Percentiles rank a stretch among this genome's conserved stretches.
These are phyloP conservation scores for Tuber brumale DNA, from an alignment of 495 filamentous ascomycete genomes.

Conservation along the genomic window DNA sequence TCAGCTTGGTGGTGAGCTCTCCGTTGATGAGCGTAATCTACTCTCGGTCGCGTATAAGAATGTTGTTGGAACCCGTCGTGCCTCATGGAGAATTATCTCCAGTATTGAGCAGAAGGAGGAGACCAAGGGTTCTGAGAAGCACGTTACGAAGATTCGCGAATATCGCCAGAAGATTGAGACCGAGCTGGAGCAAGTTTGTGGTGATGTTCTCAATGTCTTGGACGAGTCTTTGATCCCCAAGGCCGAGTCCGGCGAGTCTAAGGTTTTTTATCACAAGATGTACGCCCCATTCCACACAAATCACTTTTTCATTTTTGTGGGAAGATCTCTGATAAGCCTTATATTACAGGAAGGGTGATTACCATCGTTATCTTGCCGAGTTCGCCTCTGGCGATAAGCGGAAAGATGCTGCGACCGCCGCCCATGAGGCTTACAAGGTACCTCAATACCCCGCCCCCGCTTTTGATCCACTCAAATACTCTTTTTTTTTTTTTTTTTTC, in stretches of 20 bases:
- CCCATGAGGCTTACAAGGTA: constrained; percentile 99
- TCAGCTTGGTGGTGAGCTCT: constrained; percentile 86
- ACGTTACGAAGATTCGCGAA: constrained; percentile 88
- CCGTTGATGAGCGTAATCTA: constrained; percentile 98
- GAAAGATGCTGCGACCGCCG: constrained; percentile 90
- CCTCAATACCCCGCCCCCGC: constrained; percentile 25
- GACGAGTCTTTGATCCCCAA: constrained; percentile 95
- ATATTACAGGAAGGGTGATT: constrained; percentile 89
- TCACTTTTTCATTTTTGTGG: not conserved
- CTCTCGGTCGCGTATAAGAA: constrained; percentile 99
- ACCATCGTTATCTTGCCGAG: constrained; percentile 98
- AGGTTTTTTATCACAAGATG: constrained; percentile 99
- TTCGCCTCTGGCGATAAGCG: constrained; percentile 99
- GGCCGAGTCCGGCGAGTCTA: constrained; percentile 96
- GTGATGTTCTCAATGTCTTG: constrained; percentile 95
- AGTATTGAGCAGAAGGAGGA: constrained; percentile 99
- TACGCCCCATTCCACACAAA: constrained; percentile 48
- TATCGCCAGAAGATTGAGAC: constrained; percentile 99
- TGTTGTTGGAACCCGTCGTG: constrained; percentile 96
- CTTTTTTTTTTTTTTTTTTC: constrained; percentile 22
- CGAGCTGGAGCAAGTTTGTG: constrained; percentile 96
- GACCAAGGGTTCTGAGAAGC: constrained; percentile 97
- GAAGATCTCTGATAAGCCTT: constrained; percentile 29
- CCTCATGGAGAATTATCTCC: constrained; percentile 98
- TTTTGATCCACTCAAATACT: constrained; percentile 14